These are phyloP conservation scores for Boletus reticuloceps DNA, from an alignment of 768 basidiomycete species.

Conservation along the genomic window DNA sequence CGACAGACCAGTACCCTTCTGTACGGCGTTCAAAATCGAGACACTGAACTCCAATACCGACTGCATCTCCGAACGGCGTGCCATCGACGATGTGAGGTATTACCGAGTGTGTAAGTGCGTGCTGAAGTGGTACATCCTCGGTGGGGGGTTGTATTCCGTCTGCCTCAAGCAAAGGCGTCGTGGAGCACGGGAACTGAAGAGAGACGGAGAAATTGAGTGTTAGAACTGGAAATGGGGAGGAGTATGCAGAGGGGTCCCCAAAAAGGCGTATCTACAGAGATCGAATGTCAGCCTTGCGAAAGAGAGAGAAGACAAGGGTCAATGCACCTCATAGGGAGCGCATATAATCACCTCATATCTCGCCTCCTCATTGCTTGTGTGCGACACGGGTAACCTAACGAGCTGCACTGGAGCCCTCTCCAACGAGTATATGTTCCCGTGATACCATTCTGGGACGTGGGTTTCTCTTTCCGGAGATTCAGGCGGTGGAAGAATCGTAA, in stretches of 20 bases:
- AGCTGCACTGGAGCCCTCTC: constrained; percentile 48
- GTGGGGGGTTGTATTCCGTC: neutral
- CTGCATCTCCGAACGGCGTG: constrained; percentile 65
- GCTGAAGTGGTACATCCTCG: constrained; percentile 30
- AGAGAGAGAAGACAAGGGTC: neutral
- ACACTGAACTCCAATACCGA: constrained; percentile 64
- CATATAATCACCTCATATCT: constrained; percentile 71
- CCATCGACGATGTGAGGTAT: constrained; percentile 72
- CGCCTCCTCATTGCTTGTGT: constrained; percentile 36
- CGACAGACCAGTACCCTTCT: constrained; percentile 54
- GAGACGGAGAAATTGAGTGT: constrained; percentile 50
- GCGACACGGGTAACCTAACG: constrained; percentile 48
- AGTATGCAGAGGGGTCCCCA: constrained; percentile 58
- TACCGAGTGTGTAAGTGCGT: constrained; percentile 52
- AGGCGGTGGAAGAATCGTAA: constrained; percentile 56
- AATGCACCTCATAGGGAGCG: constrained; percentile 75
- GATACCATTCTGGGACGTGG: constrained; percentile 57
- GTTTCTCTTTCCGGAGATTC: constrained; percentile 26
- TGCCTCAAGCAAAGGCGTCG: neutral
- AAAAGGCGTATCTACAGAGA: constrained; percentile 70
- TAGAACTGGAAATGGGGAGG: constrained; percentile 50
- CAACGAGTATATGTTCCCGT: constrained; percentile 84
- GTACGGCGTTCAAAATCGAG: constrained; percentile 16
- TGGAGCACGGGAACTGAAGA: constrained; percentile 30
- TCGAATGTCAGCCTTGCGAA: neutral